phyloP scores from a whole-genome alignment of 2,329 filamentous ascomycete species.

The Colletotrichum ledebouriae region DNA sequence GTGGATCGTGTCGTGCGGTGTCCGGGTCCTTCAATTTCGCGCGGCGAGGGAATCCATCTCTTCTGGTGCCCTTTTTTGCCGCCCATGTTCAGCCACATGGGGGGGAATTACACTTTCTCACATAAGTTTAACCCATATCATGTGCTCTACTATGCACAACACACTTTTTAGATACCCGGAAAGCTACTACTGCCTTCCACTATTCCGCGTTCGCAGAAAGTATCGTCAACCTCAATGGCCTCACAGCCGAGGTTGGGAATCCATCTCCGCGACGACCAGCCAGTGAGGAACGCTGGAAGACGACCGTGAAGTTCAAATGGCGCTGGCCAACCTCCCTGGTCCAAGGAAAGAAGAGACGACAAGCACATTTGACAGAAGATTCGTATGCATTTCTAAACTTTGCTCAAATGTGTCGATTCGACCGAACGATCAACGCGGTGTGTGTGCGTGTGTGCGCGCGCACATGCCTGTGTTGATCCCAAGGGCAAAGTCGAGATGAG shows the following conservation, averaged over 20 bases:
- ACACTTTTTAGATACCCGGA: no score
- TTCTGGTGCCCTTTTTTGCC: no score
- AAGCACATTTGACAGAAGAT: conserved; percentile 17
- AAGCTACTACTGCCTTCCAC: no score
- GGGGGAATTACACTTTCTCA: no score
- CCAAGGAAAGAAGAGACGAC: conserved; percentile 22
- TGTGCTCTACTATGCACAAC: no score
- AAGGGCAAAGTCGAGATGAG: conserved; percentile 33
- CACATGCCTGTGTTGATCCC: conserved; percentile 39
- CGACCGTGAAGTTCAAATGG: not conserved
- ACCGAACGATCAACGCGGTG: not conserved
- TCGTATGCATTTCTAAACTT: conserved; percentile 33
- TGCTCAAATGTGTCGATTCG: conserved; percentile 13
- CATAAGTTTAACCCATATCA: no score
- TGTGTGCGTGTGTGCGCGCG: not conserved
- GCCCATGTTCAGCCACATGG: no score
- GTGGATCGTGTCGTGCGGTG: conserved; percentile 31
- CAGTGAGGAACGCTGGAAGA: conserved; percentile 9
- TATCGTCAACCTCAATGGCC: no score
- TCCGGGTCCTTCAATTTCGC: conserved; percentile 38
- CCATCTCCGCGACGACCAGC: conserved; percentile 35
- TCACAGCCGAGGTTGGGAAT: not conserved
- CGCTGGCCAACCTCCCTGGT: no score
- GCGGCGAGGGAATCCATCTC: conserved; percentile 32
- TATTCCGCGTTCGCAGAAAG: no score